Conservation (phyloP, 345 rosid genomes). For the Nephelium lappaceum region DNA sequence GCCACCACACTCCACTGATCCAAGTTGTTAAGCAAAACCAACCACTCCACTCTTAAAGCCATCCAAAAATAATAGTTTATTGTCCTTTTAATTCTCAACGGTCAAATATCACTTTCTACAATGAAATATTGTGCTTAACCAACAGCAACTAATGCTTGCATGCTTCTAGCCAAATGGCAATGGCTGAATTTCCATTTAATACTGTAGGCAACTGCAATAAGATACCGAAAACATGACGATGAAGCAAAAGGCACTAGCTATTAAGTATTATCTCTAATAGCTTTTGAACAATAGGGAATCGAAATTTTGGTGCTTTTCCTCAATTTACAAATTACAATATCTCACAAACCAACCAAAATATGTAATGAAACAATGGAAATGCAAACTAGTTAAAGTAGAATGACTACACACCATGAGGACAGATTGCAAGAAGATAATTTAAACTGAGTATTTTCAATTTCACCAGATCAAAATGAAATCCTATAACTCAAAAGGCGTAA, state of each 20-base stretch:
- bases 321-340: too few species aligned
- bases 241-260: not conserved
- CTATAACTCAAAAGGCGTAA: too few species aligned
- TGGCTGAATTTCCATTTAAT: not conserved
- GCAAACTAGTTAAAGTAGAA: too few species aligned
- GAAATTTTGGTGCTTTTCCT: too few species aligned
- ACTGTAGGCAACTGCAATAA: not conserved
- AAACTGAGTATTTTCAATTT: too few species aligned
- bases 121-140: not conserved
- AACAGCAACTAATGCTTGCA: not conserved
- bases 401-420: too few species aligned
- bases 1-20: not conserved
- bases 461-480: too few species aligned
- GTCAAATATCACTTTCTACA: not conserved
- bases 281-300: not conserved
- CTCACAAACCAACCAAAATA: too few species aligned
- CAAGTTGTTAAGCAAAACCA: not conserved
- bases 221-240: not conserved
- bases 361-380: too few species aligned
- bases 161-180: not conserved
- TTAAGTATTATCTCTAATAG: not conserved
- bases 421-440: too few species aligned
- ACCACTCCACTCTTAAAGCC: not conserved
- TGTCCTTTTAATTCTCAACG: not conserved
- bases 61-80: not conserved